Evolutionary conservation across 768 basidiomycete species (phyloP).

Genomic region (Pleurotus eryngii): DNA sequence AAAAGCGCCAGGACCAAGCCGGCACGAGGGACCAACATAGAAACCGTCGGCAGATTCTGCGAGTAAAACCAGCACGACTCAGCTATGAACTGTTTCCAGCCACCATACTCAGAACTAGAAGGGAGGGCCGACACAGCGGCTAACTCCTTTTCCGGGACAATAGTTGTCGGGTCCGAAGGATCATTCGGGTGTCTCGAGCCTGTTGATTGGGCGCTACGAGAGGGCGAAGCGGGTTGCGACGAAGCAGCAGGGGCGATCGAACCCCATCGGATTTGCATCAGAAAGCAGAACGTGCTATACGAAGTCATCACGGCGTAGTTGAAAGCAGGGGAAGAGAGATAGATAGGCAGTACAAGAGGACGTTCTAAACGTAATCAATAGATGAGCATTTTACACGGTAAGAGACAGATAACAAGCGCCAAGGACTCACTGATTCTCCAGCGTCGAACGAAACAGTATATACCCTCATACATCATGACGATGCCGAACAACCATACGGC

Average conservation of each 20-base stretch:
- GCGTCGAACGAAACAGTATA: constrained; percentile 70
- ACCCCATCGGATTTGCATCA: constrained; percentile 70
- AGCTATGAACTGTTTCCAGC: constrained; percentile 52
- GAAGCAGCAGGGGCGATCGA: constrained; percentile 32
- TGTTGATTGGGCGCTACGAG: background rate
- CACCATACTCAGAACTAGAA: constrained; percentile 14
- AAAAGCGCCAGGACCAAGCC: constrained; percentile 71
- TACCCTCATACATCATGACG: constrained; percentile 71
- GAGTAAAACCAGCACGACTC: constrained; percentile 83
- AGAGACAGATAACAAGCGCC: constrained; percentile 9
- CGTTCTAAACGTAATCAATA: constrained; percentile 50
- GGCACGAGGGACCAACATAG: constrained; percentile 80
- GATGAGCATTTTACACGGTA: too few species aligned
- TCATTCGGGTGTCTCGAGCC: constrained; percentile 2
- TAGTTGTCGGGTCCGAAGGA: constrained; percentile 1
- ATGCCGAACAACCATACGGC: constrained; percentile 69
- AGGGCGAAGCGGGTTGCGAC: background rate
- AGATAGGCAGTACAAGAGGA: constrained; percentile 78
- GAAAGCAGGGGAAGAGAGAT: constrained; percentile 77
- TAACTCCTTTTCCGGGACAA: background rate
- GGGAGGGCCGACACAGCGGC: background rate
- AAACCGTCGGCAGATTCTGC: constrained; percentile 81
- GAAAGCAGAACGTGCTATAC: constrained; percentile 81
- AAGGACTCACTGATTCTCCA: constrained; percentile 75
- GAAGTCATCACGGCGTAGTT: constrained; percentile 74